A percentile compares a stretch with the other conserved stretches of the same genome.
phyloP scores from a whole-genome alignment of 192 early-diverging fungal species.

The Backusella psychrophila region DNA sequence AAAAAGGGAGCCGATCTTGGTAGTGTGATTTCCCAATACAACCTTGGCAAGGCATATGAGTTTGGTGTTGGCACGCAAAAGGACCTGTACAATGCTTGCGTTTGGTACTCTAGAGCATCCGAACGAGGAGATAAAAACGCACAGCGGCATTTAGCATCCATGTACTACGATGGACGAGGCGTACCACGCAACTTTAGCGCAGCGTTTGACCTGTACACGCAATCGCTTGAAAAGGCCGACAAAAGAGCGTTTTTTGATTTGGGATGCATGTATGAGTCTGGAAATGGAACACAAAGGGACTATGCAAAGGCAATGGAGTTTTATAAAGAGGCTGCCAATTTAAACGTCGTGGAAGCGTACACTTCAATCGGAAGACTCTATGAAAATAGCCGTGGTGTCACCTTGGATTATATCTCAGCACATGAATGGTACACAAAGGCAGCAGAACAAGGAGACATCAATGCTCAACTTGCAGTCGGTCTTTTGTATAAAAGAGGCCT shows the following conservation, averaged over 20 bases:
- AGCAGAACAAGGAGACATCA: not conserved
- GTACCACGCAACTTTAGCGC: not conserved
- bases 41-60: not conserved
- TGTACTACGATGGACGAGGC: not conserved
- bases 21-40: not conserved
- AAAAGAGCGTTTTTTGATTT: not conserved
- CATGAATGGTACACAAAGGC: slow-evolving; percentile 3
- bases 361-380: not conserved
- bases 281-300: not conserved
- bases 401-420: not conserved
- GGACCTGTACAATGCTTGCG: not conserved
- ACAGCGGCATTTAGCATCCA: not conserved
- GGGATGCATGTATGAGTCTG: not conserved
- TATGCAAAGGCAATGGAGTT: not conserved
- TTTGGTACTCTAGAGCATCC: not conserved
- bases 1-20: not conserved
- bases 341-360: not conserved
- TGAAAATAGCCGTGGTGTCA: not conserved
- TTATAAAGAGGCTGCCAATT: not conserved
- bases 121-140: not conserved
- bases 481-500: not conserved
- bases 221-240: not conserved
- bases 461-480: not conserved
- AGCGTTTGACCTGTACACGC: not conserved
- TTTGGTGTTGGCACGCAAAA: not conserved